Evolutionary conservation across 2,329 filamentous ascomycete genomes (phyloP).

Genomic region (Stemphylium beticola): DNA sequence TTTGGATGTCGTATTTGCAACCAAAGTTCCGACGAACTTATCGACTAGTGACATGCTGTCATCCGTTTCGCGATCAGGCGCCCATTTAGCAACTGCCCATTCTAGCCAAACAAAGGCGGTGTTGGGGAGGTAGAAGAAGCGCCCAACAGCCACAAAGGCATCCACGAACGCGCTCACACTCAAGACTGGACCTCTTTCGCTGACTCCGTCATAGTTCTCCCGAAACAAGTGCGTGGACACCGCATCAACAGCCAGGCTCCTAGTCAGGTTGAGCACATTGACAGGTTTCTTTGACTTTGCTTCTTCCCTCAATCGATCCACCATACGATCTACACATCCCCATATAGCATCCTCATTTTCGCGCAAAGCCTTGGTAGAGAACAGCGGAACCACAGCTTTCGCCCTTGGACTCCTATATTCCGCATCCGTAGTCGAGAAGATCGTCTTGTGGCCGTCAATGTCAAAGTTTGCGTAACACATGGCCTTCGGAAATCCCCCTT

Average conservation of each 20-base stretch:
- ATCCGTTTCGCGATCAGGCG: constrained; percentile 40
- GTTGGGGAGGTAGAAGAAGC: constrained; percentile 61
- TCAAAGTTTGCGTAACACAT: constrained; percentile 62
- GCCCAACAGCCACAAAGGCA: constrained; percentile 60
- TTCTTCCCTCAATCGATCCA: constrained; percentile 50
- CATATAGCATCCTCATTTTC: constrained; percentile 49
- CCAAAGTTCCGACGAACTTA: constrained; percentile 51
- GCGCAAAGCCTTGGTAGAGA: constrained; percentile 56
- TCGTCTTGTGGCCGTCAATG: constrained; percentile 61
- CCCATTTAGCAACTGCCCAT: constrained; percentile 44
- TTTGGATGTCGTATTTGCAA: constrained; percentile 40
- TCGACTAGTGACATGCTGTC: constrained; percentile 52
- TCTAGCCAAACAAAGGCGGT: constrained; percentile 51
- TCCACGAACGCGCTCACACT: constrained; percentile 61
- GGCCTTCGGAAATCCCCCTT: constrained; percentile 62
- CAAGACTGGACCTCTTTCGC: constrained; percentile 40
- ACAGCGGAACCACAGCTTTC: constrained; percentile 59
- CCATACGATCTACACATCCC: constrained; percentile 52
- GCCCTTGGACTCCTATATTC: constrained; percentile 53
- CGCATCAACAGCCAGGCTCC: constrained; percentile 61
- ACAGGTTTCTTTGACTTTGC: constrained; percentile 41
- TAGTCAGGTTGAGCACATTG: constrained; percentile 58
- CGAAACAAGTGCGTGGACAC: constrained; percentile 62
- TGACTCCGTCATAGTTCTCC: constrained; percentile 57
- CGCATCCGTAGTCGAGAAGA: constrained; percentile 58